These are phyloP conservation scores for Lotmaria passim DNA, from an alignment of 208 protist genomes.

Conservation along the genomic window DNA sequence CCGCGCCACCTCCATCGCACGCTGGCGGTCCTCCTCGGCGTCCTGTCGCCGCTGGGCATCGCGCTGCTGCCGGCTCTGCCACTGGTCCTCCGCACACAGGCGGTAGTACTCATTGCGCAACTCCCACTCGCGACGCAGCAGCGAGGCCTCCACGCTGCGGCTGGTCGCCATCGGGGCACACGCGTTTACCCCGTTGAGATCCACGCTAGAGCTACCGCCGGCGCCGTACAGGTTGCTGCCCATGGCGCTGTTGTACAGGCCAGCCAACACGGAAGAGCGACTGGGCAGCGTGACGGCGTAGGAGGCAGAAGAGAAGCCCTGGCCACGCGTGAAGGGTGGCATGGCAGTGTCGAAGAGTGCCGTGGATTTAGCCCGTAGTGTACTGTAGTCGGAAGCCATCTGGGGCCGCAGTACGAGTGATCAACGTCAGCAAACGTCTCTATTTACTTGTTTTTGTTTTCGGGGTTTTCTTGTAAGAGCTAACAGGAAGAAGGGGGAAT, in stretches of 20 bases:
- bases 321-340: constrained; percentile 49
- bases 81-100: constrained; percentile 56
- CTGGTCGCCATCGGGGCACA: not conserved
- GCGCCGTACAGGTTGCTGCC: constrained; percentile 2
- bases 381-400: constrained; percentile 39
- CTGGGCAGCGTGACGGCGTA: constrained; percentile 23
- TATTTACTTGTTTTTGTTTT: no score
- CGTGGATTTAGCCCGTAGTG: constrained; percentile 34
- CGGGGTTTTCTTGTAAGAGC: no score
- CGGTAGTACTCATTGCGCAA: constrained; percentile 70
- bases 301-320: constrained; percentile 3
- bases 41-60: constrained; percentile 50
- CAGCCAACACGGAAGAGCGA: not conserved
- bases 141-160: constrained; percentile 47
- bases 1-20: constrained; percentile 52
- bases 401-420: not conserved
- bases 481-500: no score
- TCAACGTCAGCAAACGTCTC: no score
- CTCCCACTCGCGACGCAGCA: constrained; percentile 71
- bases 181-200: not conserved
- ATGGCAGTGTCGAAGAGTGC: constrained; percentile 58
- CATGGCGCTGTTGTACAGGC: not conserved
- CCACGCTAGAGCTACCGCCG: no score
- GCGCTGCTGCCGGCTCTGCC: constrained; percentile 37
- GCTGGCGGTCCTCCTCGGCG: constrained; percentile 61